A percentile compares a stretch with the other conserved stretches of the same genome.
phyloP scores from a whole-genome alignment of 108 stramenopile genomes.

The Nitzschia sp. region DNA sequence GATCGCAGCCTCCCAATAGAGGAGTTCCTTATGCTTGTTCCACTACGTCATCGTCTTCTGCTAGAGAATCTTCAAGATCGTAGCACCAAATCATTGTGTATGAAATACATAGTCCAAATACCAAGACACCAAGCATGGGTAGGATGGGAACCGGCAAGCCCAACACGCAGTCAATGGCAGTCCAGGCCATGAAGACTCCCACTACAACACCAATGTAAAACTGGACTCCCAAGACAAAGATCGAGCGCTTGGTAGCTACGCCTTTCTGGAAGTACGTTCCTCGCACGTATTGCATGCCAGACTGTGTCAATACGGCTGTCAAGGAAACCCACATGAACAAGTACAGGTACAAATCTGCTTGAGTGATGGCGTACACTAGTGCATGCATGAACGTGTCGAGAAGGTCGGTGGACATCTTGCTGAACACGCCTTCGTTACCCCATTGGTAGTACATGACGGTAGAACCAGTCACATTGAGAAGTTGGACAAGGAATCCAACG shows the following conservation, averaged over 20 bases:
- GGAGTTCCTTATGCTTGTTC: too few relatives aligned
- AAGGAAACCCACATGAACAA: constrained; percentile 21
- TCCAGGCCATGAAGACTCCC: constrained; percentile 14
- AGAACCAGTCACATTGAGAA: constrained; percentile 15
- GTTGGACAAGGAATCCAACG: constrained; percentile 15
- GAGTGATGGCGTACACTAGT: not conserved
- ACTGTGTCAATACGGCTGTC: constrained; percentile 9
- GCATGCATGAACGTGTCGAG: constrained; percentile 1
- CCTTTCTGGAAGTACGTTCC: not conserved
- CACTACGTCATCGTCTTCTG: not conserved
- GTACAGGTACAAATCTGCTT: constrained; percentile 15
- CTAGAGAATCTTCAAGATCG: constrained; percentile 12
- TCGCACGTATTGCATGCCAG: not conserved
- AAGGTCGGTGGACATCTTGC: not conserved
- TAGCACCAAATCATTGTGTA: constrained; percentile 27
- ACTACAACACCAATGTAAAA: constrained; percentile 21
- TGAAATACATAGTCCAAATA: constrained; percentile 16
- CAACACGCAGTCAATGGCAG: not conserved
- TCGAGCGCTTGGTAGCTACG: not conserved
- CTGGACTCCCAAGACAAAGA: constrained; percentile 19
- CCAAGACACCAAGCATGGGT: constrained; percentile 15
- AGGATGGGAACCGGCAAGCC: constrained; percentile 15
- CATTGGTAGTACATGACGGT: constrained; percentile 11
- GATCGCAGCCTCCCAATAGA: too few relatives aligned
- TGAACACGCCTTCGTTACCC: constrained; percentile 1